Conservation (phyloP, 345 rosid species). For the Kandelia obovata region DNA sequence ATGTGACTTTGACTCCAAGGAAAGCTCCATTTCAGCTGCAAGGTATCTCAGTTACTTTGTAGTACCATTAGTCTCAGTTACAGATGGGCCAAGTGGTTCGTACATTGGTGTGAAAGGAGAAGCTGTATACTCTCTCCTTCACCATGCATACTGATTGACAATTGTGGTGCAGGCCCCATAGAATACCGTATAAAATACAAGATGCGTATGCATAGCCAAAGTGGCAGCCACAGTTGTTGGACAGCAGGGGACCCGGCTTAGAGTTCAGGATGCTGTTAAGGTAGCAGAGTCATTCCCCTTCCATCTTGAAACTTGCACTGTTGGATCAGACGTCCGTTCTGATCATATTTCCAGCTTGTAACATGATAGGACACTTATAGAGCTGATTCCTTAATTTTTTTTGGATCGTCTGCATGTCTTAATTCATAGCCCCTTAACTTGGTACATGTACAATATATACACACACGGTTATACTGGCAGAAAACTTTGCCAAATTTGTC, state of each 20-base stretch:
- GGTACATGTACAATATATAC: constrained; percentile 3
- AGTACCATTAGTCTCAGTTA: constrained; percentile 78
- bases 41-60: constrained; percentile 80
- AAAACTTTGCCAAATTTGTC: constrained; percentile 3
- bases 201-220: constrained; percentile 91
- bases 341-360: constrained; percentile 65
- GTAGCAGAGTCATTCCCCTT: constrained; percentile 60
- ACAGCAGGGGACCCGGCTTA: constrained; percentile 90
- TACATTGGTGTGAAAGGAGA: constrained; percentile 94
- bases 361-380: constrained; percentile 5
- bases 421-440: not conserved
- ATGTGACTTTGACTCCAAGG: constrained; percentile 64
- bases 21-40: constrained; percentile 69
- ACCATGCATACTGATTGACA: constrained; percentile 74
- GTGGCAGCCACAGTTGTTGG: constrained; percentile 87
- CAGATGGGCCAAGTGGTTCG: constrained; percentile 83
- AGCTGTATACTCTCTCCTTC: constrained; percentile 83
- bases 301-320: constrained; percentile 30
- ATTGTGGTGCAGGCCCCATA: constrained; percentile 71
- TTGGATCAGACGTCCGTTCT: constrained; percentile 56
- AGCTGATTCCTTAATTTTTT: constrained; percentile 9
- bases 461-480: not conserved
- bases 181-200: too few species aligned
- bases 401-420: constrained; percentile 1
- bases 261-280: constrained; percentile 61